These are phyloP conservation scores for Litchi chinensis DNA, from an alignment of 345 rosid genomes.

Conservation along the genomic window DNA sequence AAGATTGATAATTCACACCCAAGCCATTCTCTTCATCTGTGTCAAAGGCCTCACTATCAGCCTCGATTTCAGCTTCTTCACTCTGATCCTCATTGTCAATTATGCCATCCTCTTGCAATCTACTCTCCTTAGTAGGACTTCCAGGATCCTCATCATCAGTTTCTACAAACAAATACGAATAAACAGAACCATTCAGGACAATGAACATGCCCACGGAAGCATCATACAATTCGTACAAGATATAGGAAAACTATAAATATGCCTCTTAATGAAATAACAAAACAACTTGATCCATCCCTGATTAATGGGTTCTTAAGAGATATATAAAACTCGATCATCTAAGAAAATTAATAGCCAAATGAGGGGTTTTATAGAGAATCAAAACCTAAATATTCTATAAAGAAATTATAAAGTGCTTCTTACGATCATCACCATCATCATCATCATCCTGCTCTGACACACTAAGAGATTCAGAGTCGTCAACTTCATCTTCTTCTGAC, in stretches of 20 bases:
- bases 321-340: neutral
- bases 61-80: slow-evolving; percentile 43
- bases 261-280: neutral
- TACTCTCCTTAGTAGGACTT: slow-evolving; percentile 28
- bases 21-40: slow-evolving; percentile 47
- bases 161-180: slow-evolving; percentile 33
- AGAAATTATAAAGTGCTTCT: slow-evolving; percentile 16
- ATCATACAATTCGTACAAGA: slow-evolving; percentile 19
- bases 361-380: neutral
- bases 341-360: neutral
- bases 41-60: slow-evolving; percentile 41
- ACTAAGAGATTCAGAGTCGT: slow-evolving; percentile 40
- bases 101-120: slow-evolving; percentile 22
- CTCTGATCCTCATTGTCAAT: slow-evolving; percentile 17
- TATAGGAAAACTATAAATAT: neutral
- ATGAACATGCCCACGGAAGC: neutral
- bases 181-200: slow-evolving; percentile 1
- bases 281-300: slow-evolving; percentile 2
- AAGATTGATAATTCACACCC: slow-evolving; percentile 32
- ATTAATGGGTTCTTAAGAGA: slow-evolving; percentile 1
- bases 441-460: slow-evolving; percentile 36
- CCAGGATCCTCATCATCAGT: slow-evolving; percentile 31
- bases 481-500: slow-evolving; percentile 52
- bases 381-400: neutral
- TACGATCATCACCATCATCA: slow-evolving; percentile 43